Evolutionary conservation across 1,284 basidiomycete genomes (phyloP), one percentile per base, ranked within the genome.

Genomic region (Puccinia novopanici): DNA sequence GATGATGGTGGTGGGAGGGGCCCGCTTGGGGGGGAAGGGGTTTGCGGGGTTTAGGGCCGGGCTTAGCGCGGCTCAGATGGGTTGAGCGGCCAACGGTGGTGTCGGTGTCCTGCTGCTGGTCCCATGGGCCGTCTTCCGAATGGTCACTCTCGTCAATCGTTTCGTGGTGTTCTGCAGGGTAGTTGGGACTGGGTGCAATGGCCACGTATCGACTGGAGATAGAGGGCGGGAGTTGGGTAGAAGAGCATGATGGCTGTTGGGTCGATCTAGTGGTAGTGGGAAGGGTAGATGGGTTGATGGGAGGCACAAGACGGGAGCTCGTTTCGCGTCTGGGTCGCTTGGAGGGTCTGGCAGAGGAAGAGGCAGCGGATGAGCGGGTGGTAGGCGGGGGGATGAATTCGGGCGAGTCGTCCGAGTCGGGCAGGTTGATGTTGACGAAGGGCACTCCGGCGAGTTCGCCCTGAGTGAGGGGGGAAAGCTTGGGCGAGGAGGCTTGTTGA

Each of bases 371-470:
- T 34, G 70, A 72, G 34, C 45, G 70, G 22, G 34, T 73, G 57
- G 71, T 34, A 45, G 42, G 68, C 9, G 68, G 78, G 24, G 78
- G 78, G 10, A 80, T 61, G 50, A 73, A 80, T 74, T 80, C 78
- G 34, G 78, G 78, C 12, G 78, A 80, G 27, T 80, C 78, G 34
- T 80, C 78, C 12, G 78, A 80, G 5, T 80, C 78, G 27, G 78
- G 78, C 6, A 80, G 42, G 27, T 54, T 48, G 50, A 80, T 80
- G 30, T 80, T 72, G 30, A 74, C 59, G 34, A 80, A 80, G 19
- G 78, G 78, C 15, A 80, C 50, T 13, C 67, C 77, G 37, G 68
- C 67, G 5, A 72, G 30, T 24, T 55, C 54, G n/a, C 37, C 68
- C 30, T 68, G 65, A n/a, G 68, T 79, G 10, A 72, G 67, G 22